phyloP scores from a whole-genome alignment of 2,329 filamentous ascomycete genomes.

The Nemania diffusa region DNA sequence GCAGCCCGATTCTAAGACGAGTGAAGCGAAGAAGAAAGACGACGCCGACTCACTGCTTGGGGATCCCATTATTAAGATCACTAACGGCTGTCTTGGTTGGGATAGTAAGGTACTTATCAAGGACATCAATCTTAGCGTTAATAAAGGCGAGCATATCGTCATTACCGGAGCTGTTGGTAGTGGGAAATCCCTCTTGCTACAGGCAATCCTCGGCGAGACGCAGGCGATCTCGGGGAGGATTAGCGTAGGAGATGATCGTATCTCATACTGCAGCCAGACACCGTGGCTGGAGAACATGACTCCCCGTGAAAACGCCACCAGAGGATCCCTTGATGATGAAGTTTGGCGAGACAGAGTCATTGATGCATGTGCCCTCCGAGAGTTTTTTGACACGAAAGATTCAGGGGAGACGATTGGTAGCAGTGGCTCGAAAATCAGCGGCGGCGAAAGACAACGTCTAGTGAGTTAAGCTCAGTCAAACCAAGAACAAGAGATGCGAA shows the following conservation, averaged over 20 bases:
- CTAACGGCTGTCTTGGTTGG: slow-evolving; percentile 26
- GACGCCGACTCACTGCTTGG: neutral
- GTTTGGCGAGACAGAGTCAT: slow-evolving; percentile 36
- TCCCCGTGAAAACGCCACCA: slow-evolving; percentile 38
- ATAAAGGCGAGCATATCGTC: slow-evolving; percentile 35
- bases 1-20: neutral
- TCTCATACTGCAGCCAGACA: slow-evolving; percentile 42
- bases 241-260: slow-evolving; percentile 5
- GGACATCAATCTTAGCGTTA: slow-evolving; percentile 37
- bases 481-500: neutral
- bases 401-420: slow-evolving; percentile 45
- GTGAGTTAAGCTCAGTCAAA: slow-evolving; percentile 25
- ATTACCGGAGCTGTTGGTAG: slow-evolving; percentile 45
- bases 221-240: slow-evolving; percentile 31
- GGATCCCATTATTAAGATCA: slow-evolving; percentile 16
- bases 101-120: slow-evolving; percentile 29
- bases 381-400: slow-evolving; percentile 32
- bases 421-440: slow-evolving; percentile 44
- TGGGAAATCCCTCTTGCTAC: slow-evolving; percentile 43
- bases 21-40: neutral
- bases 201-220: slow-evolving; percentile 43
- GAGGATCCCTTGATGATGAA: slow-evolving; percentile 33
- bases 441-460: slow-evolving; percentile 36
- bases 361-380: slow-evolving; percentile 39
- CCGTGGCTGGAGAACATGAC: slow-evolving; percentile 42